Base-by-base conservation (phyloP, 176 grass and related monocot species). In the Carex kokanica region DNA sequence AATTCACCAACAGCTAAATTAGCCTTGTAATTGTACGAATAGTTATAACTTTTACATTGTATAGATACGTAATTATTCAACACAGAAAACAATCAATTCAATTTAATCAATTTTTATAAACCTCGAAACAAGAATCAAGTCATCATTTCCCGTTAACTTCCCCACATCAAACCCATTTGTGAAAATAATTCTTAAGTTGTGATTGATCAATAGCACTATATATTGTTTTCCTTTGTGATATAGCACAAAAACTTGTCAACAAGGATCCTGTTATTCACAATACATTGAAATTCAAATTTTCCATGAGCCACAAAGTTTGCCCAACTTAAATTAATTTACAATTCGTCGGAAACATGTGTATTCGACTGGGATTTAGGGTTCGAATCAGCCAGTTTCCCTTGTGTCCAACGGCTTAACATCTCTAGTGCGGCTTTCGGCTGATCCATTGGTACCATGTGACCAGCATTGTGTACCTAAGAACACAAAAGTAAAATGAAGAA, bases 361-460 rank as follows among this genome's bases (percentile, higher is more conserved):
- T 40, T 72, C 12, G 68, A 72, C 68, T 49, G 40, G 10, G n/a
- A 75, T 54, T 47, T 9, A 7, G 72, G 1, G 4, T 2, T 75
- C 0, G 47, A 54, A 75, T 54, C 72, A 56, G 83, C 83, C 13
- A 95, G 86, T 64, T 93, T 91, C 13, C 87, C 95, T 27, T 91
- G 84, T 8, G 91, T 95, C 72, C 91, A 98, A 78, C 86, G 94
- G 79, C 69, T 95, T 68, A 95, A 84, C 91, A 98, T 98, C 82
- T 98, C 95, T 38, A 95, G 82, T 82, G 95, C 36, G 29, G 92
- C 88, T 83, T 93, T 94, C 0, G 92, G 95, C n/a, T 98, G 95
- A 85, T 98, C 95, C 95, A 98, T 98, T 11, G 92, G 95, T 58
- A 98, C 95, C 95, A 98, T 93, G 83, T 98, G 92, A 23, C 91